phyloP scores from a whole-genome alignment of 208 protist genomes.

The Trypanosoma grayi region DNA sequence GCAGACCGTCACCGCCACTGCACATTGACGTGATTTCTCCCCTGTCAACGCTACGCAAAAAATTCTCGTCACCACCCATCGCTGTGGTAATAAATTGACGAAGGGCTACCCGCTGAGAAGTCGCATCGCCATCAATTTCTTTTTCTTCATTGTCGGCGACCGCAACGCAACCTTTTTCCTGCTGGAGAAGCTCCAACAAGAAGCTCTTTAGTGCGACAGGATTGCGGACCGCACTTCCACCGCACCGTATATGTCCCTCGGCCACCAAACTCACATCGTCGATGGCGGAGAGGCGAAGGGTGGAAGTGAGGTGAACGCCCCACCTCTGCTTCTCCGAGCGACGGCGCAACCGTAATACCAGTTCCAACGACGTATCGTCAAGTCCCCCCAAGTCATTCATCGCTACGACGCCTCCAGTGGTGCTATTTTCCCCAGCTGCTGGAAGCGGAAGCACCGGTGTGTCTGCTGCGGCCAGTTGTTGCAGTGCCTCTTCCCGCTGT shows the following conservation, averaged over 20 bases:
- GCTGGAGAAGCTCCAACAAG: neutral
- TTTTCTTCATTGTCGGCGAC: neutral
- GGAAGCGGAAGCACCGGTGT: neutral
- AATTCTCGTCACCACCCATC: neutral
- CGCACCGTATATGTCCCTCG: slow-evolving; percentile 4
- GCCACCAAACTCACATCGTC: slow-evolving; percentile 34
- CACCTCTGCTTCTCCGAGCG: slow-evolving; percentile 48
- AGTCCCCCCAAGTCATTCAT: neutral
- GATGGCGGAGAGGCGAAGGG: slow-evolving; percentile 45
- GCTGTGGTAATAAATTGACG: slow-evolving; percentile 17
- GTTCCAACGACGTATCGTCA: slow-evolving; percentile 12
- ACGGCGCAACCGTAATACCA: slow-evolving; percentile 49
- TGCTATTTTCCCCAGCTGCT: neutral
- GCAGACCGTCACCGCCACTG: neutral
- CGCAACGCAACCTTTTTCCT: neutral
- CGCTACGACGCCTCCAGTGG: neutral
- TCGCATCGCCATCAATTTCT: neutral
- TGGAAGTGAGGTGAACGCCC: slow-evolving; percentile 64
- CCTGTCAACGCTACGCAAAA: neutral
- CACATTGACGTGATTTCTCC: neutral
- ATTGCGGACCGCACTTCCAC: neutral
- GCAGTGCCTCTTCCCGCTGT: slow-evolving; percentile 15
- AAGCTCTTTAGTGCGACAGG: neutral
- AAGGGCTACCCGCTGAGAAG: slow-evolving; percentile 5
- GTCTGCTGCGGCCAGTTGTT: slow-evolving; percentile 16